Percentiles rank a stretch among this genome's conserved stretches.
Conservation (phyloP, 345 rosid species). For the Odontarrhena argentea region DNA sequence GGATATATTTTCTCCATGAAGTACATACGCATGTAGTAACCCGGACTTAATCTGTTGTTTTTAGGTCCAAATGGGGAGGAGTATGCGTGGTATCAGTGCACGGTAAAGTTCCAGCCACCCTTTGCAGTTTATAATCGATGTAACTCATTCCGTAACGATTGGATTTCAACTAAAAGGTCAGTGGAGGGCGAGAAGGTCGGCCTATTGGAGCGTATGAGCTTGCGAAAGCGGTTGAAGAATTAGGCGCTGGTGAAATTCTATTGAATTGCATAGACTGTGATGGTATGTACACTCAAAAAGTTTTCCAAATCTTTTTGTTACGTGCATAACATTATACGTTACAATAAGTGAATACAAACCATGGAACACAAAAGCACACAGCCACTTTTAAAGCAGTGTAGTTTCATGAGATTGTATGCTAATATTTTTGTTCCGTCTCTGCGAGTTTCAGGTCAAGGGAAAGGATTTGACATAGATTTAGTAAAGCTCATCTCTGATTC, state of each 20-base stretch:
- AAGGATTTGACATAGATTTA: conserved; percentile 82
- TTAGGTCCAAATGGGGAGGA: conserved; percentile 91
- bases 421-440: neutral
- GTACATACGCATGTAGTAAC: conserved; percentile 16
- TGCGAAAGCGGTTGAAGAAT: conserved; percentile 89
- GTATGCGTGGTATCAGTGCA: conserved; percentile 99
- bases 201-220: conserved; percentile 98
- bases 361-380: neutral
- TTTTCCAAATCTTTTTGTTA: conserved; percentile 9
- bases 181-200: conserved; percentile 96
- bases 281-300: conserved; percentile 47
- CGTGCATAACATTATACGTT: neutral
- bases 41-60: conserved; percentile 12
- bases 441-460: conserved; percentile 81
- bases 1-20: conserved; percentile 9
- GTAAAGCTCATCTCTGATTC: conserved; percentile 83
- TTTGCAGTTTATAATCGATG: conserved; percentile 4
- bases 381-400: neutral
- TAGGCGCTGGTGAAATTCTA: conserved; percentile 96
- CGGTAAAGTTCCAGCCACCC: conserved; percentile 53
- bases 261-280: conserved; percentile 97
- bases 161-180: conserved; percentile 56
- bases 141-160: conserved; percentile 12
- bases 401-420: neutral
- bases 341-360: neutral